Evolutionary conservation across 2,329 filamentous ascomycete species (phyloP).

Genomic region (Amphichorda felina): DNA sequence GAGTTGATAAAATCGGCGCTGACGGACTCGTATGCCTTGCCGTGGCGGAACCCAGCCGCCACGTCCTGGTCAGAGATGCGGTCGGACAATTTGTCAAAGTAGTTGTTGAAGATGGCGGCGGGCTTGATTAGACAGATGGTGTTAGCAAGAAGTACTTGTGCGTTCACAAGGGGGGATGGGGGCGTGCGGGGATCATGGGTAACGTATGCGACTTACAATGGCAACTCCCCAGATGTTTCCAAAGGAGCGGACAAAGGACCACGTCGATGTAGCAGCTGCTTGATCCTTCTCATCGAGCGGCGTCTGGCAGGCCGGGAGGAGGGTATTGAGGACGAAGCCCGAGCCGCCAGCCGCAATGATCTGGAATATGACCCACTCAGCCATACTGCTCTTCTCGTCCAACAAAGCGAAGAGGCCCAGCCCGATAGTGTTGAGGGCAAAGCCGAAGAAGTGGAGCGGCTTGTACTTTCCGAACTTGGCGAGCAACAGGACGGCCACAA

Average conservation of each 20-base stretch:
- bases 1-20: too few species aligned
- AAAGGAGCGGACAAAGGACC: slow-evolving; percentile 29
- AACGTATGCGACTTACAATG: too few species aligned
- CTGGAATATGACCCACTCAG: slow-evolving; percentile 26
- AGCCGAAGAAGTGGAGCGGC: slow-evolving; percentile 21
- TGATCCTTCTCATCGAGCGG: slow-evolving; percentile 19
- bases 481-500: slow-evolving; percentile 15
- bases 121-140: too few species aligned
- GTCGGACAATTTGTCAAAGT: slow-evolving; percentile 2
- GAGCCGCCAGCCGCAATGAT: slow-evolving; percentile 24
- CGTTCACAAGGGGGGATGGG: too few species aligned
- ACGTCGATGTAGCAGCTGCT: slow-evolving; percentile 22
- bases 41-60: too few species aligned
- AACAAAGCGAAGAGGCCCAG: slow-evolving; percentile 28
- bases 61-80: too few species aligned
- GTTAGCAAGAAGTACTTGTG: too few species aligned
- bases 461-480: slow-evolving; percentile 19
- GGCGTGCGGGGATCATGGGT: too few species aligned
- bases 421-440: slow-evolving; percentile 23
- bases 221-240: slow-evolving; percentile 32
- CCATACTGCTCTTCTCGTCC: slow-evolving; percentile 14
- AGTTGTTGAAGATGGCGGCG: slow-evolving; percentile 24
- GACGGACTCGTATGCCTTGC: too few species aligned
- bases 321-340: slow-evolving; percentile 27
- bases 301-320: slow-evolving; percentile 30